Conservation (phyloP, 1,284 basidiomycete genomes). For the Waitea zeae region DNA sequence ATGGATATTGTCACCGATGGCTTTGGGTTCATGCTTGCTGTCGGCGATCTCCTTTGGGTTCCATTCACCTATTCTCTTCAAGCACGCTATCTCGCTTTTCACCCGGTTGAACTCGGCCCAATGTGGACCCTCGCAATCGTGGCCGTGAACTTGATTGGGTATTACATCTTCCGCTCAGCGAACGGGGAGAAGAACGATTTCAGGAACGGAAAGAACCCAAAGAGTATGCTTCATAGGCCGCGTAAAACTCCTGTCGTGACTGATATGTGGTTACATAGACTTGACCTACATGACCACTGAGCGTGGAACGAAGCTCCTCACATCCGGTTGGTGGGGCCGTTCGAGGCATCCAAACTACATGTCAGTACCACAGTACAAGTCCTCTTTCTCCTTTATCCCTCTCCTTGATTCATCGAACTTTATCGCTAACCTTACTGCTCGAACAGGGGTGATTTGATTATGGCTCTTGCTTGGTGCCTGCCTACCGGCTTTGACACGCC, state of each 20-base stretch:
- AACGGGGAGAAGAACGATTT: slow-evolving; percentile 97
- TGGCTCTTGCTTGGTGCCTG: slow-evolving; percentile 89
- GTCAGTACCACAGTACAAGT: no score
- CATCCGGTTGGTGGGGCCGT: slow-evolving; percentile 94
- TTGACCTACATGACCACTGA: slow-evolving; percentile 74
- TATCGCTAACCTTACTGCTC: slow-evolving; percentile 13
- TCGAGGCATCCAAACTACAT: slow-evolving; percentile 91
- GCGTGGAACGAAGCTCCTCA: slow-evolving; percentile 81
- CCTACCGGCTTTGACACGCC: slow-evolving; percentile 87
- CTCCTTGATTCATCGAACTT: slow-evolving; percentile 4
- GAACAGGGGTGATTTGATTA: slow-evolving; percentile 77
- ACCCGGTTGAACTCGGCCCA: slow-evolving; percentile 64
- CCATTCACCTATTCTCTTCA: slow-evolving; percentile 93
- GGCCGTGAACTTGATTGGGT: slow-evolving; percentile 58
- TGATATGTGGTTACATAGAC: slow-evolving; percentile 22
- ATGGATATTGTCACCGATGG: slow-evolving; percentile 99
- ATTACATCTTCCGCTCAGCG: slow-evolving; percentile 80
- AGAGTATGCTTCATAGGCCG: slow-evolving; percentile 33
- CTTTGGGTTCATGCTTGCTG: slow-evolving; percentile 95
- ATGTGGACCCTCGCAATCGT: slow-evolving; percentile 45
- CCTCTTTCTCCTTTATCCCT: slow-evolving; percentile 1
- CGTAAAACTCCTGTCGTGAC: not conserved
- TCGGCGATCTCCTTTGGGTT: slow-evolving; percentile 90
- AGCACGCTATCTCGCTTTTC: slow-evolving; percentile 86
- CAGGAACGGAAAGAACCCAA: slow-evolving; percentile 85